Percentiles rank a stretch among this genome's conserved stretches.
Evolutionary conservation across 2,329 filamentous ascomycete genomes (phyloP).

Genomic region (Epichloe typhina): DNA sequence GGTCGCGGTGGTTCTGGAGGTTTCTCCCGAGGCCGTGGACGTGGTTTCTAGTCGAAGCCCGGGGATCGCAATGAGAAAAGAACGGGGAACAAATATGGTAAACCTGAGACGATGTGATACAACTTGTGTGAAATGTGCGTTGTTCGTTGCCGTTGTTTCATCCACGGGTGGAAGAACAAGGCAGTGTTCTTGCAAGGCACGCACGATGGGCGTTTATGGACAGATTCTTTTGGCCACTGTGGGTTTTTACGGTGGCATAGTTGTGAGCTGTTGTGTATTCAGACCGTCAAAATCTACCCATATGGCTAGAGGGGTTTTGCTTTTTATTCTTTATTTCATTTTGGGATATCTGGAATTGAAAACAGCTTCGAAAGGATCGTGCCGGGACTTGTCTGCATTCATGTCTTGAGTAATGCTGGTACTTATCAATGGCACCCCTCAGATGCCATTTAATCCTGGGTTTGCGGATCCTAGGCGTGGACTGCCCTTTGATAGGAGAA

Average conservation of each 20-base stretch:
- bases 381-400: too few relatives aligned
- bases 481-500: too few relatives aligned
- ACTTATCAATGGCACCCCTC: too few relatives aligned
- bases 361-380: neutral
- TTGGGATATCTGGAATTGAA: conserved; percentile 5
- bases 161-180: neutral
- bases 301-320: neutral
- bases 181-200: conserved; percentile 1
- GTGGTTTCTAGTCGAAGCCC: conserved; percentile 19
- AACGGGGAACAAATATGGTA: neutral
- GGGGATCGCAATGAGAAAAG: conserved; percentile 10
- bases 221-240: conserved; percentile 3
- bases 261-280: neutral
- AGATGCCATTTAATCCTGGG: too few relatives aligned
- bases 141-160: neutral
- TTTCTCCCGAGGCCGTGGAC: conserved; percentile 27
- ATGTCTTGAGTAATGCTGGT: too few relatives aligned
- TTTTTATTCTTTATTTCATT: neutral
- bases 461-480: too few relatives aligned
- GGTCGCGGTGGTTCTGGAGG: conserved; percentile 17
- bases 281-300: conserved; percentile 1
- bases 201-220: conserved; percentile 6
- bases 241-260: conserved; percentile 1
- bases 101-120: neutral
- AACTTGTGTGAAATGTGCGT: neutral